Evolutionary conservation across 768 basidiomycete genomes (phyloP), one percentile per base, ranked within the genome.

Genomic region (Pleurotus eryngii): DNA sequence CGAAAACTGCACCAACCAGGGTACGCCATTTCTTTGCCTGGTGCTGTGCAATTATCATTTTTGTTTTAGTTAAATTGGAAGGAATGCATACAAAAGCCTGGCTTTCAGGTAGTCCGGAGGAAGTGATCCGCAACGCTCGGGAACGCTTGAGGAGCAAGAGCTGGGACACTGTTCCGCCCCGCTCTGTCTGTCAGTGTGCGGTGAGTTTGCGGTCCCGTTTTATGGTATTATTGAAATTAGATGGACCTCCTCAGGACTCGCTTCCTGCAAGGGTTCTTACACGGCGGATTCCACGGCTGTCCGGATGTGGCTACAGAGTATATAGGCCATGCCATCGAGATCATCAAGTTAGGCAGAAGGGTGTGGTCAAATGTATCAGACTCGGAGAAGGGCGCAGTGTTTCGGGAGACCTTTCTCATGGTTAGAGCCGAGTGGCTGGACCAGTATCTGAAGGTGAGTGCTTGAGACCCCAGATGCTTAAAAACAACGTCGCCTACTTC

Each of bases 301-400:
- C 59, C 63, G 8, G 46, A 55, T 5, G 53, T 65, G 3, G 67
- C 69, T 1, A 55, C 75, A 17, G 70, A 75, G 57, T 76, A 70
- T 45, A 71, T 69, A 43, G 63, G 65, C 12, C 66, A 68, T 5
- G 73, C 72, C 4, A 54, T 79, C 15, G 75, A 78, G 11, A 58
- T 80, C n/a, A 64, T 81, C 3, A 65, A 76, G 27, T 77, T 79
- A 74, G 81, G 81, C 20, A 55, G 64, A 4, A 60, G 63, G 20
- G 53, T 59, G 5, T 81, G 78, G 74, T 61, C 70, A 39, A 62
- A 79, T 59, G 74, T 81, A 6, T 2, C 20, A 20, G 20, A 60
- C 20, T 60, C 69, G 15, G 70, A 76, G 15, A 65, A 75, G 9
- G 80, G 81, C 4, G 65, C 63, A 9, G 72, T 82, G 9, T 82